phyloP scores from a whole-genome alignment of 306 rosid species.

The Albizia julibrissin region DNA sequence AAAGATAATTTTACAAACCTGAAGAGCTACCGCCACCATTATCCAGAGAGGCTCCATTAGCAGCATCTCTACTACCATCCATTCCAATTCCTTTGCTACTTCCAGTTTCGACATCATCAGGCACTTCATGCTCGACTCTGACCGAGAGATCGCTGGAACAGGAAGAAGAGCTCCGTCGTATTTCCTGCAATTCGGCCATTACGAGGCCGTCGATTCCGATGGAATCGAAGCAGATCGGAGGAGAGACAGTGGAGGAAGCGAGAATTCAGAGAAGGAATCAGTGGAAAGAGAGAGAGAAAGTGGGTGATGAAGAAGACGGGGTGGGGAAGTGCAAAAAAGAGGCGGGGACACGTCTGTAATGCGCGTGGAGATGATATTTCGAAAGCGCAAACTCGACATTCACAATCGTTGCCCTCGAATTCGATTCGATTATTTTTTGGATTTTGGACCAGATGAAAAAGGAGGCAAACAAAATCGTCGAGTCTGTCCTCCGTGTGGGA shows the following conservation, averaged over 20 bases:
- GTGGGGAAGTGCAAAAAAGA: neutral
- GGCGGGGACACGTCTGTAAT: neutral
- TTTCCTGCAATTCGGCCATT: slow-evolving; percentile 44
- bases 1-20: slow-evolving; percentile 35
- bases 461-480: neutral
- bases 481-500: neutral
- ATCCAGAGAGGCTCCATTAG: slow-evolving; percentile 18
- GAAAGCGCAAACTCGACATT: neutral
- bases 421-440: neutral
- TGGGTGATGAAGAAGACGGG: neutral
- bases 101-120: slow-evolving; percentile 15
- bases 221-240: slow-evolving; percentile 42
- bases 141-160: slow-evolving; percentile 35
- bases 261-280: slow-evolving; percentile 7
- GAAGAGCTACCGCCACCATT: slow-evolving; percentile 24
- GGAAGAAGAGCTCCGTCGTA: slow-evolving; percentile 32
- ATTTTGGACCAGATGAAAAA: slow-evolving; percentile 3
- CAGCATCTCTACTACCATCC: slow-evolving; percentile 20
- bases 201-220: slow-evolving; percentile 18
- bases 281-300: neutral
- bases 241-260: neutral
- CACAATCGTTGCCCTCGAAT: neutral
- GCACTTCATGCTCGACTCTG: slow-evolving; percentile 12
- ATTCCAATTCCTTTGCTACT: slow-evolving; percentile 29
- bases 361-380: neutral